Evolutionary conservation across 345 rosid species (phyloP), one percentile per base, ranked within the genome.

Genomic region (Populus tremula): DNA sequence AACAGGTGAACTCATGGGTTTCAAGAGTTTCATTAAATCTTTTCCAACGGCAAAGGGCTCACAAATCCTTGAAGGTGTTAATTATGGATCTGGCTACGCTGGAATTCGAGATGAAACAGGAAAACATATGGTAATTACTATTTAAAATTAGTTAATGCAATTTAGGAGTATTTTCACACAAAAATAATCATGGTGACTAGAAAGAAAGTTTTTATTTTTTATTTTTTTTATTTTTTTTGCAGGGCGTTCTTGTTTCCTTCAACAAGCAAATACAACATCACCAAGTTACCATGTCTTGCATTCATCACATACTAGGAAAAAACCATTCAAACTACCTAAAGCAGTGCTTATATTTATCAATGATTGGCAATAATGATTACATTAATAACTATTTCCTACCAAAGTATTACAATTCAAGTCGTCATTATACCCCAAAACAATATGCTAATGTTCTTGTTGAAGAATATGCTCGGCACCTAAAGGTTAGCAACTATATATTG

Each of bases 361-460:
- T 73, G 25, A 69, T 77, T 5, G 84, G 81, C 11, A 73, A 43
- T 53, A 82, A 82, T 45, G 84, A 82, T 63, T 82, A 82, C 71
- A 61, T 82, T 17, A 73, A 69, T 62, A 66, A 66, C 69, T 66
- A 66, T 66, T 66, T 33, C 8, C 69, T 29, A 3, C 69, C 69
- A 17, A 13, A 35, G 2, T 6, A 66, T 35, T 66, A 66, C 8
- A 75, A 75, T 21, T 12, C 74, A 35, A 80, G 79, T 43, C 69
- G 8, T 6, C 27, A 23, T 1, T 70, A 69, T 54, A n/a, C 75
- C 2, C 72, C 79, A 17, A 10, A 6, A 8, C 76, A 75, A 29
- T 80, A 33, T 23, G 83, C 79, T 2, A 3, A 67, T 12, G 20
- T 71, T 33, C 76, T 76, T 5, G 43, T 56, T 67, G 35, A 76